These are phyloP conservation scores for Huntiella moniliformis DNA, from an alignment of 2,329 filamentous ascomycete species.

Conservation along the genomic window DNA sequence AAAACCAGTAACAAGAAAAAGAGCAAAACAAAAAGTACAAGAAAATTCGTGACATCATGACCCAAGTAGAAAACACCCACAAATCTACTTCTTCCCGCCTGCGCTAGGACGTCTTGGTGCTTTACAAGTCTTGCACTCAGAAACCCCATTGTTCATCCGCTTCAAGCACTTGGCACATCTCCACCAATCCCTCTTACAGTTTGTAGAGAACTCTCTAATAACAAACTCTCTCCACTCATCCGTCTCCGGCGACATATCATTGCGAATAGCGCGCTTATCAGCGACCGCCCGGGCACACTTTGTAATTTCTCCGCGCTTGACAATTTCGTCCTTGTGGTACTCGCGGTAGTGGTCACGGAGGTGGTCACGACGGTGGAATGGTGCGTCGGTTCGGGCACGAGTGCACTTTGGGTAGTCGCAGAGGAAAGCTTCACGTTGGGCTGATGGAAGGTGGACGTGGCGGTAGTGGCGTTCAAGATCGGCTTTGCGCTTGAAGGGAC, in stretches of 20 bases:
- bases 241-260: conserved; percentile 7
- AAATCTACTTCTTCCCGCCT: conserved; percentile 4
- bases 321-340: conserved; percentile 35
- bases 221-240: conserved; percentile 8
- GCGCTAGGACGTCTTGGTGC: conserved; percentile 31
- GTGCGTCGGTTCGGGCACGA: conserved; percentile 21
- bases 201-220: conserved; percentile 22
- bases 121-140: conserved; percentile 29
- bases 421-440: conserved; percentile 24
- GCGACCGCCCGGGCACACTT: not conserved
- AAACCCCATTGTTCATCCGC: conserved; percentile 25
- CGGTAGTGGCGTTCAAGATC: conserved; percentile 35
- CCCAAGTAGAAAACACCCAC: not conserved
- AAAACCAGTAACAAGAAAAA: not conserved
- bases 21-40: not conserved
- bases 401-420: conserved; percentile 35
- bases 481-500: conserved; percentile 31
- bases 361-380: conserved; percentile 37
- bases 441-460: conserved; percentile 27
- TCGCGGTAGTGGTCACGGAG: conserved; percentile 37
- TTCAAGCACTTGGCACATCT: conserved; percentile 33
- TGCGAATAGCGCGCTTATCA: conserved; percentile 10
- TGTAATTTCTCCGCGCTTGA: conserved; percentile 23
- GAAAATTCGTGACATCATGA: not conserved
- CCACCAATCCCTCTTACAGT: conserved; percentile 29